These are phyloP conservation scores for Herpetomonas tarakana DNA, from an alignment of 208 protist species.

Conservation along the genomic window DNA sequence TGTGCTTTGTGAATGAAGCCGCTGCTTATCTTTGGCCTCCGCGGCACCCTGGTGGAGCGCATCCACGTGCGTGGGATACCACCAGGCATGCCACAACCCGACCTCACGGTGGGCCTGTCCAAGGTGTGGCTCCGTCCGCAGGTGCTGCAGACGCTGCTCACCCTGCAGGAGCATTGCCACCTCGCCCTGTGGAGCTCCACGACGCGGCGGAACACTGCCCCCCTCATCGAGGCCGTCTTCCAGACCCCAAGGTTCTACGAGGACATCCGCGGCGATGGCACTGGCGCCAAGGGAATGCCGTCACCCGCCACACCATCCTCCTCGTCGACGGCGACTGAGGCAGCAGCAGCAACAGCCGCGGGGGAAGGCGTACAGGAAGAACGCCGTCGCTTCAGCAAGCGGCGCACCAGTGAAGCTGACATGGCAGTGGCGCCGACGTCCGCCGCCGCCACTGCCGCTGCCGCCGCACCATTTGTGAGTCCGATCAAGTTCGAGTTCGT, in stretches of 20 bases:
- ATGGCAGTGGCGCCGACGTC: not conserved
- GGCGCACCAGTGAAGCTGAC: constrained; percentile 5
- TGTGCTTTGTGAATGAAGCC: no score
- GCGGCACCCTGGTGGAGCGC: constrained; percentile 84
- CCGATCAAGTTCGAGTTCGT: constrained; percentile 74
- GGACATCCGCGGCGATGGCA: not conserved
- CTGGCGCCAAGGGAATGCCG: not conserved
- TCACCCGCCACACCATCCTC: not conserved
- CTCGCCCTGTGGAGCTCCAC: constrained; percentile 89
- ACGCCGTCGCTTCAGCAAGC: constrained; percentile 8
- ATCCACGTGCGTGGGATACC: constrained; percentile 64
- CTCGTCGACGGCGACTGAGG: not conserved
- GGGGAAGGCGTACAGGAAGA: not conserved
- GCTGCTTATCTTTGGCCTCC: constrained; percentile 79
- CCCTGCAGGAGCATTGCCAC: constrained; percentile 69
- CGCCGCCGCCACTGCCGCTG: not conserved
- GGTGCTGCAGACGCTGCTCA: constrained; percentile 49
- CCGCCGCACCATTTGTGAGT: not conserved
- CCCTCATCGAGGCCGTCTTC: constrained; percentile 79
- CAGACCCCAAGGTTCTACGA: constrained; percentile 12
- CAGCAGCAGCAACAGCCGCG: not conserved
- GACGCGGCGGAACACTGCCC: constrained; percentile 74
- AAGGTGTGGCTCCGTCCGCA: constrained; percentile 84
- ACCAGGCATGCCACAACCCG: constrained; percentile 47
- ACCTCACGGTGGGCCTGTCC: constrained; percentile 67